phyloP scores from a whole-genome alignment of 495 filamentous ascomycete genomes.

The Parathielavia appendiculata region DNA sequence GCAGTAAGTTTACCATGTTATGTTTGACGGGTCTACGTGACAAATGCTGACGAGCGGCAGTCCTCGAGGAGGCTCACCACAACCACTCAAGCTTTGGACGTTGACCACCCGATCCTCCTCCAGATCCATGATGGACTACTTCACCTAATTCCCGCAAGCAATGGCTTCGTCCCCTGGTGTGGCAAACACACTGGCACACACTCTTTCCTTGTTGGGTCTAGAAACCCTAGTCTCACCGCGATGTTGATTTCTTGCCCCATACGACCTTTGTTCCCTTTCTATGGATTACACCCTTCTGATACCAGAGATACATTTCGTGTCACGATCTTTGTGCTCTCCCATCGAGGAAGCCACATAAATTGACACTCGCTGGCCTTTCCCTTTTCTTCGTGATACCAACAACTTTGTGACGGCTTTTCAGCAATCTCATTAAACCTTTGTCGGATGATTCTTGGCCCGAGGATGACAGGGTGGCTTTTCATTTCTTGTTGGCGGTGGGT shows the following conservation, averaged over 20 bases:
- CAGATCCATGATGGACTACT: conserved; percentile 3
- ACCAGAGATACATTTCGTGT: not conserved
- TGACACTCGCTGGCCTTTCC: not conserved
- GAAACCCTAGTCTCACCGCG: not conserved
- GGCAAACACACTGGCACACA: conserved; percentile 10
- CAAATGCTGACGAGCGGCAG: not conserved
- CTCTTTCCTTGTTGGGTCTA: not conserved
- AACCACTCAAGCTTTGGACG: conserved; percentile 10
- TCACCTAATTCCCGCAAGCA: not conserved
- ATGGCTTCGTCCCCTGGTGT: conserved; percentile 5
- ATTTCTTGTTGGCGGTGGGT: not conserved
- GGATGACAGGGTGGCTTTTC: not conserved
- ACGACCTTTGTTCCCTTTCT: conserved; percentile 8
- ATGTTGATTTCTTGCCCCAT: not conserved
- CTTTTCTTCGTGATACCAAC: conserved; percentile 11
- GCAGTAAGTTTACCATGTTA: conserved; percentile 48
- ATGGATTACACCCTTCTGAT: not conserved
- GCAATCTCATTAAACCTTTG: conserved; percentile 7
- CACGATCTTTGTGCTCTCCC: not conserved
- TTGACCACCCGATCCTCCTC: not conserved
- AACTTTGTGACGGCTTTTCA: conserved; percentile 16
- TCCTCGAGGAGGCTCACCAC: conserved; percentile 16
- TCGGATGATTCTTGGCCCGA: not conserved
- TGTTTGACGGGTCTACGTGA: not conserved
- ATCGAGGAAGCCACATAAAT: not conserved